Evolutionary conservation across 345 rosid genomes (phyloP), one percentile per base, ranked within the genome.

Genomic region (Gossypium australe): DNA sequence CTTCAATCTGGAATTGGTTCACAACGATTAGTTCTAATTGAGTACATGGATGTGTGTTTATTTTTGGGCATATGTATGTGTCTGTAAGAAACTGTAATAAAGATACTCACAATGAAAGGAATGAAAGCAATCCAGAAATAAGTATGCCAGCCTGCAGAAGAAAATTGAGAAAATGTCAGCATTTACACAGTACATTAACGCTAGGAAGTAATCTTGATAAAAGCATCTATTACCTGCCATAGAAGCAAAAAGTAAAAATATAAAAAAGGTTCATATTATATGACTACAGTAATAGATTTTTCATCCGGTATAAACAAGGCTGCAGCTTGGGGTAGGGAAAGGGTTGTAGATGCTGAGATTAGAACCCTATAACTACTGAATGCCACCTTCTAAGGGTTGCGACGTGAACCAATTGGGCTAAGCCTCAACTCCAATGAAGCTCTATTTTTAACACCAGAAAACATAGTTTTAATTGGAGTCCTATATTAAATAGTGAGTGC

Each of bases 121-220:
- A 94, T 78, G 81, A 92, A 94, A 14, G 96, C 89, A 17, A 92
- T 90, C 97, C 96, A 94, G 81, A 94, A 92, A 79, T 94, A 94
- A 2, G 94, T 82, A 78, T 94, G 94, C 98, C 98, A 94, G 73
- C 93, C 98, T 94, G 89, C 86, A 87, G 27, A 78, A 55, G 24
- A 61, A 76, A 70, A 76, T 55, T 55, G 56, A 41, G 44, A 71
- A 76, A 73, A 43, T 34, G 77, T 64, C 57, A 73, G 47, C 52
- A 20, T 44, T 12, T 22, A 66, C 53, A 45, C 16, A 2, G 70
- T 38, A n/a, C 14, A 38, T 34, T 38, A 63, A 34, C n/a, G 24
- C 13, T 56, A 56, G 5, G 57, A 7, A 58, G 11, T 51, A n/a
- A 49, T 63, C 20, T 17, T 10, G 3, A 9, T 17, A 73, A 44